Evolutionary conservation across 192 early-diverging fungal genomes (phyloP).

Genomic region (Podila clonocystis): DNA sequence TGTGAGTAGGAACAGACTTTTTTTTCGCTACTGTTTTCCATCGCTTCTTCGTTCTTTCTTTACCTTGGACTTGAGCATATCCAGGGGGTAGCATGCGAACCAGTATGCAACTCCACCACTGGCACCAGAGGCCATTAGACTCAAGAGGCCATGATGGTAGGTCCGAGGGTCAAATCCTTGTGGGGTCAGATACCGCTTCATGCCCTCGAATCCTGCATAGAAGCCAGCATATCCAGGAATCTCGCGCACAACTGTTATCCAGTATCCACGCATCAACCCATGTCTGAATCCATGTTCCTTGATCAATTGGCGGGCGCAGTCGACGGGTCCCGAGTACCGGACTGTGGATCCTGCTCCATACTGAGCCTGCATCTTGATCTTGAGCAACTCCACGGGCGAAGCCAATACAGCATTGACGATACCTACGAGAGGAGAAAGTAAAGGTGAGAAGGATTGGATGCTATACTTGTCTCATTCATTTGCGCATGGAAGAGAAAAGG

Average conservation of each 20-base stretch:
- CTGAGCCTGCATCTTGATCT: slow-evolving; percentile 93
- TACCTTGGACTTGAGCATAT: slow-evolving; percentile 84
- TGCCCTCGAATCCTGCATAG: slow-evolving; percentile 84
- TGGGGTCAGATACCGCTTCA: slow-evolving; percentile 73
- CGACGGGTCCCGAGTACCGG: slow-evolving; percentile 68
- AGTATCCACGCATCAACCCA: slow-evolving; percentile 87
- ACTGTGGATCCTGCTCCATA: slow-evolving; percentile 62
- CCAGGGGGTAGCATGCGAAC: slow-evolving; percentile 85
- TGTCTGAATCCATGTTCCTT: slow-evolving; percentile 70
- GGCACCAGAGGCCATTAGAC: slow-evolving; percentile 83
- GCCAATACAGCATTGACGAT: slow-evolving; percentile 85
- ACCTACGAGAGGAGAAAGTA: slow-evolving; percentile 50
- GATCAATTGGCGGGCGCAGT: slow-evolving; percentile 73
- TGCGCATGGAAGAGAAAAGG: background rate
- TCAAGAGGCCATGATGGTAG: slow-evolving; percentile 53
- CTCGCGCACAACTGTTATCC: slow-evolving; percentile 80
- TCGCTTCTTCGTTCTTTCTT: background rate
- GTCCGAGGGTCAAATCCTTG: slow-evolving; percentile 56
- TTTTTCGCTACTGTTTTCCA: background rate
- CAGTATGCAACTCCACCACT: slow-evolving; percentile 85
- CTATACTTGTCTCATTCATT: background rate
- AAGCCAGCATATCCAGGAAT: slow-evolving; percentile 89
- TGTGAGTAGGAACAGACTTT: background rate
- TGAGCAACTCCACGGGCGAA: slow-evolving; percentile 95
- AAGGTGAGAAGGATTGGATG: background rate